Evolutionary conservation across 306 rosid species (phyloP), one percentile per base, ranked within the genome.

Genomic region (Rosa rugosa): DNA sequence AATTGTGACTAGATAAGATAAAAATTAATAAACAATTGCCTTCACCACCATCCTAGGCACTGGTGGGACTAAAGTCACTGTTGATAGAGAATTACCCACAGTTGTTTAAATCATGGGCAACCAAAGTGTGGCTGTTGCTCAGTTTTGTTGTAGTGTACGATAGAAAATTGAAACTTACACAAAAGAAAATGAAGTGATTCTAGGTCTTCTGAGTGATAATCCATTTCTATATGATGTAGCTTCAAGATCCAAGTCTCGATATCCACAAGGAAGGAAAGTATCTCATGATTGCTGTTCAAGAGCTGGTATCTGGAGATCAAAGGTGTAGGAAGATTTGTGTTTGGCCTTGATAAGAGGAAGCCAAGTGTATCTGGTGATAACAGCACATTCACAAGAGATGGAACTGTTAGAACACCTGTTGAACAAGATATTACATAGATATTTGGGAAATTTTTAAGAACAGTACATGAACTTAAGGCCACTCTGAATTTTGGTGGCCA

Each of bases 261-360:
- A 91, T 92, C 82, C 94, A 88, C 83, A 95, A 85, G 88, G 97
- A 90, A 80, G 98, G 96, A 78, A 95, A 95, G 85, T 95, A 95
- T 83, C 87, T 95, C 50, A 76, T 95, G 85, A 93, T 87, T 75
- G 93, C 97, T 56, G 86, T 92, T 79, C 97, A 87, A 78, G 99
- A 91, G 80, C 86, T 95, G 42, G 91, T 90, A 11, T 86, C 91
- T 6, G 99, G 98, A 72, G 99, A 95, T 81, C 98, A 90, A 83
- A 91, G 97, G 57, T 98, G 92, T n/a, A 92, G 99, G 98, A 78
- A 86, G 97, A 85, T 95, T 95, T 53, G 98, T 95, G 8, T 95
- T 95, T 79, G 99, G 99, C 70, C 92, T 98, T 50, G 98, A 90
- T 80, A 86, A 86, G 85, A 77, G 84, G 83, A 92, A 72, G 84